A percentile compares a stretch with the other conserved stretches of the same genome.
Conservation (phyloP, 1,139 yeast genomes). For the Taphrina flavorubra region DNA sequence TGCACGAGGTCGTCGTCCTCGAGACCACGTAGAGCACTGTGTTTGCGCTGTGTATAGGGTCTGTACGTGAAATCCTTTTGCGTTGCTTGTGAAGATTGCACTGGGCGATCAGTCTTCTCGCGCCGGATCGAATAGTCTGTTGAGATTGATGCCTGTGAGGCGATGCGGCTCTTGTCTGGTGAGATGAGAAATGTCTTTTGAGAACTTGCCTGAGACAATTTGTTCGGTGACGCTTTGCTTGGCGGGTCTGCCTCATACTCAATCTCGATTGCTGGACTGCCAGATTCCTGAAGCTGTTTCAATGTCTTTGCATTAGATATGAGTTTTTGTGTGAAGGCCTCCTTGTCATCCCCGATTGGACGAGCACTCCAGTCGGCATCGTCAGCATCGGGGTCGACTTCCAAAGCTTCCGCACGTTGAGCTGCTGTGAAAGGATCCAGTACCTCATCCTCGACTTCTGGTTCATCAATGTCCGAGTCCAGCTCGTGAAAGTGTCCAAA, state of each 20-base stretch:
- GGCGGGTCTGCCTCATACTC: constrained; percentile 13
- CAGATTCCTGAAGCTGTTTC: constrained; percentile 10
- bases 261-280: constrained; percentile 14
- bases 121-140: background rate
- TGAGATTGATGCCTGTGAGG: constrained; percentile 4
- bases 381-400: constrained; percentile 1
- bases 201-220: background rate
- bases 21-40: background rate
- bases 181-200: background rate
- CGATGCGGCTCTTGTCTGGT: background rate
- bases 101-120: background rate
- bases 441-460: background rate
- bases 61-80: background rate
- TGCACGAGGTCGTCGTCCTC: constrained; percentile 22
- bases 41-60: background rate
- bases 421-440: constrained; percentile 40
- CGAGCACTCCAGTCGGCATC: background rate
- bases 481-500: constrained; percentile 20
- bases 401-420: constrained; percentile 12
- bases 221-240: background rate
- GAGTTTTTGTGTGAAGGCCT: constrained; percentile 29
- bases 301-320: constrained; percentile 30
- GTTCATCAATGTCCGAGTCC: constrained; percentile 17
- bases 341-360: background rate
- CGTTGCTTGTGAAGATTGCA: background rate